phyloP scores from a whole-genome alignment of 2,329 filamentous ascomycete species.

The Colletotrichum simmondsii region DNA sequence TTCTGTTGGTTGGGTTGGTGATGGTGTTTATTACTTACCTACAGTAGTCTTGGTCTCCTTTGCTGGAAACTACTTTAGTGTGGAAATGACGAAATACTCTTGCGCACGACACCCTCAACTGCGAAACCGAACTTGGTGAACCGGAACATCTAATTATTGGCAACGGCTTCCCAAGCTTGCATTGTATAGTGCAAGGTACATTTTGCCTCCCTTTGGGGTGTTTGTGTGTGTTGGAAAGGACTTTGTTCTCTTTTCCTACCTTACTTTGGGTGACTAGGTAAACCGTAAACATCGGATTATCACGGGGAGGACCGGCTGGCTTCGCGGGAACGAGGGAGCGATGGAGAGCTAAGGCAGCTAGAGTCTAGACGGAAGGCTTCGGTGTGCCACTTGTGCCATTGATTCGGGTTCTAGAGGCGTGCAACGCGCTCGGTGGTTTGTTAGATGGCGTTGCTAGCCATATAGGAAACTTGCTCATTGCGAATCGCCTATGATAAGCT shows the following conservation, averaged over 20 bases:
- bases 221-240: background rate
- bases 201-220: background rate
- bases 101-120: background rate
- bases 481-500: background rate
- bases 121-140: background rate
- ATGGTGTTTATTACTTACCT: background rate
- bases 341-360: background rate
- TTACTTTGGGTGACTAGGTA: too few relatives aligned
- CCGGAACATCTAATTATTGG: background rate
- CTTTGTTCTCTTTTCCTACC: too few relatives aligned
- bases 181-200: background rate
- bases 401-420: background rate
- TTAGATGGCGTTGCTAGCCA: background rate
- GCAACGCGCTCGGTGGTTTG: background rate
- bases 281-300: background rate
- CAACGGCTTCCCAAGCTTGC: background rate
- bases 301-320: background rate
- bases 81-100: background rate
- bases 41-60: background rate
- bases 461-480: background rate
- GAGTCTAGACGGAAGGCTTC: background rate
- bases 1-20: background rate
- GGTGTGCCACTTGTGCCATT: background rate
- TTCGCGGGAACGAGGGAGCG: background rate
- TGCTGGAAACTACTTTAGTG: background rate